A percentile compares a stretch with the other conserved stretches of the same genome.
phyloP scores from a whole-genome alignment of 805 yeast species.

The Saturnispora sekii region DNA sequence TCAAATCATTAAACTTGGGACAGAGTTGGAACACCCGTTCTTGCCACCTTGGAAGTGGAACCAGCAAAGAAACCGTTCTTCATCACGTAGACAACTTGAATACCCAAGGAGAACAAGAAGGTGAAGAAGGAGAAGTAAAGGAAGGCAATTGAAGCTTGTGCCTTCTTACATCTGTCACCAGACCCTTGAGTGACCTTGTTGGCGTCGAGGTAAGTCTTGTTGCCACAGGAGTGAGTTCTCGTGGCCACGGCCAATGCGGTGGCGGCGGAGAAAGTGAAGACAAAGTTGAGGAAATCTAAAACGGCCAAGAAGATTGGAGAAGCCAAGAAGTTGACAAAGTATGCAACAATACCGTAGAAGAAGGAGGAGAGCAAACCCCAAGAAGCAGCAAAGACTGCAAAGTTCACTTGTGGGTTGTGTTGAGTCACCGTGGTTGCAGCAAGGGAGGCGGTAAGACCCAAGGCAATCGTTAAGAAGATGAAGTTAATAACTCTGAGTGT shows the following conservation, averaged over 20 bases:
- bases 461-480: slow-evolving; percentile 61
- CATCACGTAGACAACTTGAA: slow-evolving; percentile 42
- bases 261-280: slow-evolving; percentile 92
- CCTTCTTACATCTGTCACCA: slow-evolving; percentile 83
- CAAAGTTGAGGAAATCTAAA: slow-evolving; percentile 79
- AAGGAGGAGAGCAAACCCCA: slow-evolving; percentile 77
- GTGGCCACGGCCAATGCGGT: slow-evolving; percentile 89
- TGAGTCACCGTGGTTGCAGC: slow-evolving; percentile 50
- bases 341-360: slow-evolving; percentile 70
- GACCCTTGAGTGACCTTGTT: slow-evolving; percentile 73
- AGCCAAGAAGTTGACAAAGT: slow-evolving; percentile 67
- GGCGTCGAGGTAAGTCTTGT: slow-evolving; percentile 48
- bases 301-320: slow-evolving; percentile 73
- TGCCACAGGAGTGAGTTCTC: slow-evolving; percentile 77
- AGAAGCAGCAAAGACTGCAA: slow-evolving; percentile 77
- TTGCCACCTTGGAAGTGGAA: slow-evolving; percentile 40
- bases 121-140: slow-evolving; percentile 74
- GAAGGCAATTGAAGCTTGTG: slow-evolving; percentile 79
- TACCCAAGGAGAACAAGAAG: slow-evolving; percentile 53
- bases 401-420: slow-evolving; percentile 74
- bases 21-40: slow-evolving; percentile 84
- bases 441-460: slow-evolving; percentile 87
- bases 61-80: slow-evolving; percentile 52
- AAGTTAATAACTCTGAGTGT: slow-evolving; percentile 68
- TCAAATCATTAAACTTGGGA: slow-evolving; percentile 58